These are phyloP conservation scores for Piloderma croceum DNA, from an alignment of 768 basidiomycete genomes.

Conservation along the genomic window DNA sequence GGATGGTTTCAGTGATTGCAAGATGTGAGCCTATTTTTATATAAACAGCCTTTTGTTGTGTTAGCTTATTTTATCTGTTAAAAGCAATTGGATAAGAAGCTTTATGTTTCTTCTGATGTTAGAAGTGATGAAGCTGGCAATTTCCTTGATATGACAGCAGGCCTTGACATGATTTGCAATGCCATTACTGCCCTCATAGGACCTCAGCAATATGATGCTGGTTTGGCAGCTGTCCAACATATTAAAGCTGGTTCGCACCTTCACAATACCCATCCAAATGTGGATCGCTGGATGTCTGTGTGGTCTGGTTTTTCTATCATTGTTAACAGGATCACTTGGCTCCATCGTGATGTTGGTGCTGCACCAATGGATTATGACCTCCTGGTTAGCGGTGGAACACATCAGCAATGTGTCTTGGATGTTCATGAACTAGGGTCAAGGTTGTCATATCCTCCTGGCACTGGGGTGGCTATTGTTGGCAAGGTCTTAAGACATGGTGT, in stretches of 20 bases:
- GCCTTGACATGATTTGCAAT: not conserved
- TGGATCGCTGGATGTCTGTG: not conserved
- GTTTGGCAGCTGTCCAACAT: not conserved
- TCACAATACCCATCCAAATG: not conserved
- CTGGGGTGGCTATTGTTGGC: slow-evolving; percentile 1
- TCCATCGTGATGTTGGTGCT: slow-evolving; percentile 2
- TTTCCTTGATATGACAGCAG: not conserved
- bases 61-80: too few species aligned
- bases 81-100: too few species aligned
- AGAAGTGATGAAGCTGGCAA: too few species aligned
- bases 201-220: not conserved
- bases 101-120: too few species aligned
- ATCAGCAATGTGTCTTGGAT: not conserved
- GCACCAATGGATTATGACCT: slow-evolving; percentile 2
- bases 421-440: not conserved
- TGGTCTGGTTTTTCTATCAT: slow-evolving; percentile 1
- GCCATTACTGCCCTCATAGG: not conserved
- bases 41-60: too few species aligned
- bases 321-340: slow-evolving; percentile 3
- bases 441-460: slow-evolving; percentile 1
- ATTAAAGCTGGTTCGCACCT: not conserved
- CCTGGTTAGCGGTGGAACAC: slow-evolving; percentile 6
- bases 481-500: slow-evolving; percentile 3
- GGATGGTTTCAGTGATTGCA: too few species aligned
- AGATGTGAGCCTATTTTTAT: too few species aligned